Evolutionary conservation across 2,329 filamentous ascomycete species (phyloP).

Genomic region (Fusarium citri): DNA sequence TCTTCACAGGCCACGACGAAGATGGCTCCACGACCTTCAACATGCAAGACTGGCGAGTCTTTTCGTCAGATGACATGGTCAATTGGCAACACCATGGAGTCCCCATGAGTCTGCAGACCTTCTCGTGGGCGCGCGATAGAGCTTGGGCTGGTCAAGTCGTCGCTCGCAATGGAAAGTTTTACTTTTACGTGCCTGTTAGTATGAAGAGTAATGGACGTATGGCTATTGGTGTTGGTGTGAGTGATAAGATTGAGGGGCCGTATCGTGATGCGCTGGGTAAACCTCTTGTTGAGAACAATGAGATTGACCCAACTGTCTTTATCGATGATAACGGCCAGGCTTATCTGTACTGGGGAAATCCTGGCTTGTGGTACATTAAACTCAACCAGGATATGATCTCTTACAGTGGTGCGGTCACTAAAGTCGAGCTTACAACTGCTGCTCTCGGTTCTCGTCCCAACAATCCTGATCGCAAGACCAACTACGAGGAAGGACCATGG

Average conservation of each 20-base stretch:
- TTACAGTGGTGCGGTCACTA: slow-evolving; percentile 5
- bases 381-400: slow-evolving; percentile 52
- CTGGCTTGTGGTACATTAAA: slow-evolving; percentile 49
- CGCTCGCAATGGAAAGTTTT: slow-evolving; percentile 51
- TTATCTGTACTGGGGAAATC: slow-evolving; percentile 55
- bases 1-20: slow-evolving; percentile 52
- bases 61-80: slow-evolving; percentile 46
- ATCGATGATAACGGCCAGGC: slow-evolving; percentile 52
- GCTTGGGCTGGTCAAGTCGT: slow-evolving; percentile 54
- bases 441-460: neutral
- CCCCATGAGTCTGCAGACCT: slow-evolving; percentile 47
- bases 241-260: slow-evolving; percentile 50
- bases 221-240: slow-evolving; percentile 54
- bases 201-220: slow-evolving; percentile 49
- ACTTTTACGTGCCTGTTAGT: slow-evolving; percentile 52
- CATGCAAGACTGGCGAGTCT: slow-evolving; percentile 54
- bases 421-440: neutral
- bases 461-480: slow-evolving; percentile 35
- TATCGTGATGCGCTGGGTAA: slow-evolving; percentile 50
- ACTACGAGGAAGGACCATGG: slow-evolving; percentile 56
- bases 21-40: slow-evolving; percentile 50
- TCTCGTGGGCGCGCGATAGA: slow-evolving; percentile 52
- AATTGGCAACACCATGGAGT: slow-evolving; percentile 51
- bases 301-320: slow-evolving; percentile 54
- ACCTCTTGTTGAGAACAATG: slow-evolving; percentile 52